phyloP scores from a whole-genome alignment of 2,329 filamentous ascomycete genomes.

The Pyrenophora tritici-repentis region DNA sequence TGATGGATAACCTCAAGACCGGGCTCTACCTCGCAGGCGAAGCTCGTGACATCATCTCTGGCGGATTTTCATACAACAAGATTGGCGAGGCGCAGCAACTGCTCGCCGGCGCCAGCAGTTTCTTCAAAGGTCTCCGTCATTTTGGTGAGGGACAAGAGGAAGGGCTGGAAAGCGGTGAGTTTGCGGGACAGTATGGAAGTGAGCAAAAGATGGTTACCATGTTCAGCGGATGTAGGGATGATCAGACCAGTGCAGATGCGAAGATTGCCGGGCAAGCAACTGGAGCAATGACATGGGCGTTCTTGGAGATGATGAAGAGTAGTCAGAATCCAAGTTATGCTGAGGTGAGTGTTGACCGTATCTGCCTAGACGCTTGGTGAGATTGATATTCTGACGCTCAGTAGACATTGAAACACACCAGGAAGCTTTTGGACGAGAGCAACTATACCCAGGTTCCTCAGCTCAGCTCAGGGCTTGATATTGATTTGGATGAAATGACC shows the following conservation, averaged over 20 bases:
- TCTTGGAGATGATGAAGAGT: conserved; percentile 52
- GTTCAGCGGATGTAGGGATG: conserved; percentile 58
- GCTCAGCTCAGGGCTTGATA: conserved; percentile 49
- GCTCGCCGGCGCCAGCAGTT: conserved; percentile 58
- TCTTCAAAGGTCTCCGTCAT: conserved; percentile 59
- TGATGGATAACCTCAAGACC: conserved; percentile 61
- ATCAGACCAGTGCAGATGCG: conserved; percentile 58
- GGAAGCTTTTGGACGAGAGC: conserved; percentile 45
- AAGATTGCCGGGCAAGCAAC: conserved; percentile 51
- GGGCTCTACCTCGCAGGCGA: conserved; percentile 58
- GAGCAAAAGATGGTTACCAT: conserved; percentile 57
- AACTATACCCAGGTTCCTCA: conserved; percentile 54
- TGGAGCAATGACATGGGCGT: conserved; percentile 57
- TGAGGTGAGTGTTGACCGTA: conserved; percentile 34
- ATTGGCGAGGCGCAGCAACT: conserved; percentile 58
- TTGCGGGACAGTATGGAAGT: conserved; percentile 52
- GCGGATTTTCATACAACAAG: conserved; percentile 57
- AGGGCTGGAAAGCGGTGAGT: conserved; percentile 42
- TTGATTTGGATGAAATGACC: conserved; percentile 47
- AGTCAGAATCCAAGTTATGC: conserved; percentile 47
- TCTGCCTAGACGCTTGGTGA: neutral
- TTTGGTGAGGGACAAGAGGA: conserved; percentile 54
- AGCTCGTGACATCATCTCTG: conserved; percentile 56
- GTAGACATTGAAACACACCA: conserved; percentile 48
- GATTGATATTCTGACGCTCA: neutral